Base-by-base conservation (phyloP, 768 basidiomycete species). In the Gelatoporia subvermispora region DNA sequence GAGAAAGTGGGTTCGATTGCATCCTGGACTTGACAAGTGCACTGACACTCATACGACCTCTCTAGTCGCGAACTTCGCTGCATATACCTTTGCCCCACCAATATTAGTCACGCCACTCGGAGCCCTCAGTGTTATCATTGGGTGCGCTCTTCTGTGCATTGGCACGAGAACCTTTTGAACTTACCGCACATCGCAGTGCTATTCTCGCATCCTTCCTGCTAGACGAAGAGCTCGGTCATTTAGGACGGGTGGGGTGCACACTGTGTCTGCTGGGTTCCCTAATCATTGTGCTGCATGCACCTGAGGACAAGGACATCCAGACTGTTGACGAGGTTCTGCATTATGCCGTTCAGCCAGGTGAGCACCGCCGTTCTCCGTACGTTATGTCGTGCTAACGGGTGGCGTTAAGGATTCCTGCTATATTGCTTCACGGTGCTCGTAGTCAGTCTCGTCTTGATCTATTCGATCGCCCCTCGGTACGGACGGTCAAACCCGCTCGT, bases 71-170 rank as follows among this genome's bases (percentile, higher is more conserved):
- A 89, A 89, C 70, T 98, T 98, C 68, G 93, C 94, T 7, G 95
- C 95, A 8, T 97, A 97, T 64, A 89, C 93, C 0, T 99, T 97
- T 59, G 96, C 96, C 2, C 96, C 95, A 52, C 91, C 96, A 58
- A 94, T 97, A 62, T 75, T 99, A 48, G 93, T 99, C n/a, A 97
- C 95, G 1, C 96, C 96, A 1, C 70, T 99, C n/a, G 96, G 96
- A 47, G 93, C 95, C 18, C 74, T 96, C 37, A 94, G 91, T 64
- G 96, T 99, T 11, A 78, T 99, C 54, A 89, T 99, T 51, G 96
- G 95, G 94, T 95, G 59, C 51, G 84, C 69, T 10, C 15, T 22
- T 43, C 42, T 4, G 28, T 10, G 37, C 35, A 11, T 36, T 45
- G 50, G 46, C 54, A 13, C 43, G 51, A 16, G 3, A 40, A 39